Base-by-base conservation (phyloP, 2,329 filamentous ascomycete species). In the Neonectria faginata region DNA sequence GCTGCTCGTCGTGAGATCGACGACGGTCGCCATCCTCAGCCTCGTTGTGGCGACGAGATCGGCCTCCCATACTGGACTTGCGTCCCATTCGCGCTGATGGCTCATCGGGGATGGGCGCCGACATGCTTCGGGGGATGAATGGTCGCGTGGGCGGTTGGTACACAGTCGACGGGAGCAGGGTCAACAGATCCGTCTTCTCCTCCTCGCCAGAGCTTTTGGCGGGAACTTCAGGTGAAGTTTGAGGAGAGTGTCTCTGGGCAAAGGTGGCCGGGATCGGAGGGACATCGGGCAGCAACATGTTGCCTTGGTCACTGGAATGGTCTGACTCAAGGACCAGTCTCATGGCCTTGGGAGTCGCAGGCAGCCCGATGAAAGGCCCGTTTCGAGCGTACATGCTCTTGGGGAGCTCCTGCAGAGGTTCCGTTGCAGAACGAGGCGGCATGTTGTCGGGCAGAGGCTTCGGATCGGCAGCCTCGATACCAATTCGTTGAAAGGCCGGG, bases 321-420 rank as follows among this genome's bases (percentile, higher is more conserved):
- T 89, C 86, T 2, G 84, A 79, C 69, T 88, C 86, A 70, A 95
- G 89, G 47, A 92, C 89, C 1, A 97, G 89, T 20, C 92, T 88
- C 94, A 97, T 97, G 1, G 94, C 94, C 80, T 93, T 90, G 31
- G 95, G 94, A 1, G 94, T 97, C 2, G 94, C 93, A 14, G 95
- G 94, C n/a, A 97, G 85, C 0, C 94, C 94, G 56, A 95, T 86
- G 6, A 87, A 85, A 1, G 86, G 82, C 1, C 84, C 84, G 2
- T 74, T 79, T 16, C 76, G 70, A 36, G 82, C 82, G 66, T 84
- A 85, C 76, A 86, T 85, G 75, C 81, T 84, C 66, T 79, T 79
- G 2, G 82, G 84, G n/a, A 20, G 39, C 39, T 42, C 39, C 39
- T 51, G n/a, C 12, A 27, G 48, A 2, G 89, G 87, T 65, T 91